These are phyloP conservation scores for Rubia yunnanensis DNA, from an alignment of 257 asterid genomes.

Conservation along the genomic window DNA sequence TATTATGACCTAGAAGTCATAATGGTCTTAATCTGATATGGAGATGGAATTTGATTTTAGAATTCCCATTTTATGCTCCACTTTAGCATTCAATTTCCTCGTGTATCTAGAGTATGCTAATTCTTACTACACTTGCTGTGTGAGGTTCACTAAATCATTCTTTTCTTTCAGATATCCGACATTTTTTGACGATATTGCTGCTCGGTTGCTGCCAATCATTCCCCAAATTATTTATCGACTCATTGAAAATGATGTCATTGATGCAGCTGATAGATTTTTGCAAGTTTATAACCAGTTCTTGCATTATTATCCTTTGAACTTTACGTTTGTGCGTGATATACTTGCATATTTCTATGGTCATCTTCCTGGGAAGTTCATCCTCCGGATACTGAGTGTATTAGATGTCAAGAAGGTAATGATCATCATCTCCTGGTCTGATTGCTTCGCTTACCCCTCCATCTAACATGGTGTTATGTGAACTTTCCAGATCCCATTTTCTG, in stretches of 20 bases:
- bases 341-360: conserved; percentile 96
- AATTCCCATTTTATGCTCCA: not conserved
- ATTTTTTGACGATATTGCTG: conserved; percentile 94
- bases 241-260: conserved; percentile 82
- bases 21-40: not conserved
- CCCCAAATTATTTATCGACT: conserved; percentile 81
- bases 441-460: conserved; percentile 12
- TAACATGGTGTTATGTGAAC: conserved; percentile 9
- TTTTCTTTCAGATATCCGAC: conserved; percentile 67
- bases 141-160: conserved; percentile 4
- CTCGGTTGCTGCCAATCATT: conserved; percentile 88
- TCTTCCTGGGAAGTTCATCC: conserved; percentile 84
- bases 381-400: conserved; percentile 65
- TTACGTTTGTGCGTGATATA: conserved; percentile 94
- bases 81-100: not conserved
- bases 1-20: not conserved
- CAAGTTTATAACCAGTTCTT: conserved; percentile 74
- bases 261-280: conserved; percentile 89
- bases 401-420: conserved; percentile 71
- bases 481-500: conserved; percentile 87
- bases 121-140: not conserved
- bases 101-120: not conserved
- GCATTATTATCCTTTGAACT: conserved; percentile 81
- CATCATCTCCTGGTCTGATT: conserved; percentile 8
- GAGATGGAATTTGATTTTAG: not conserved